These are phyloP conservation scores for Mrakia frigida DNA, from an alignment of 768 basidiomycete genomes.

Conservation along the genomic window DNA sequence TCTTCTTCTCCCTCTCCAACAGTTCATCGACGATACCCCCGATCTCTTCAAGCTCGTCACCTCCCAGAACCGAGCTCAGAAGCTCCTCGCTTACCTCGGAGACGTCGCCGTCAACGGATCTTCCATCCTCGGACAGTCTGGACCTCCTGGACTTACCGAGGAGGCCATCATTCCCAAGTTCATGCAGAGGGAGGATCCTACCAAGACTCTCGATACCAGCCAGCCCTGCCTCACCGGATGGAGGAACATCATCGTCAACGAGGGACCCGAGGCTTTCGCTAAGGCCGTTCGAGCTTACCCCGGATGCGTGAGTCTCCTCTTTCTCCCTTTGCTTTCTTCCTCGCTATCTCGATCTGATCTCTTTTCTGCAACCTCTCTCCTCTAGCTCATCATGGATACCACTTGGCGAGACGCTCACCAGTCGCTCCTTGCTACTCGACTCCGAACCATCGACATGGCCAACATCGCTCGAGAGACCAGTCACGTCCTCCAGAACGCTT, in stretches of 20 bases:
- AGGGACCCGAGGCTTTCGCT: slow-evolving; percentile 96
- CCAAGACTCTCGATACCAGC: slow-evolving; percentile 68
- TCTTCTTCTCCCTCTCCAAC: not conserved
- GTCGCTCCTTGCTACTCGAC: slow-evolving; percentile 89
- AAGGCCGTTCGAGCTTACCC: slow-evolving; percentile 96
- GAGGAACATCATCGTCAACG: slow-evolving; percentile 97
- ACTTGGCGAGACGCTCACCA: slow-evolving; percentile 99
- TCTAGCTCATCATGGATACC: slow-evolving; percentile 56
- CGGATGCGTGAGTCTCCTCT: slow-evolving; percentile 83
- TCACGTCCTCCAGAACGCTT: slow-evolving; percentile 89
- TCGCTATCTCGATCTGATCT: slow-evolving; percentile 1
- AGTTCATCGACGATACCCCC: slow-evolving; percentile 98
- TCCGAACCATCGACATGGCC: slow-evolving; percentile 93
- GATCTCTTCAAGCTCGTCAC: slow-evolving; percentile 98
- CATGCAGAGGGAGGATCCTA: slow-evolving; percentile 67
- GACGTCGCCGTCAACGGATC: slow-evolving; percentile 97
- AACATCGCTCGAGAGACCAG: slow-evolving; percentile 98
- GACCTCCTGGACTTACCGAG: slow-evolving; percentile 87
- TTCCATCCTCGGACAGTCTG: slow-evolving; percentile 92
- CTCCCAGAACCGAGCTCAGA: slow-evolving; percentile 96
- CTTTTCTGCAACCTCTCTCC: not conserved
- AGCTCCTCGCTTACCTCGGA: slow-evolving; percentile 91
- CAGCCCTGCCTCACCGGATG: slow-evolving; percentile 83
- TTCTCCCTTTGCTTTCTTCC: not conserved
- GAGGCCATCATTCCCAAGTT: slow-evolving; percentile 80